phyloP scores from a whole-genome alignment of 139 green algal species.

The Ettlia oleoabundans region DNA sequence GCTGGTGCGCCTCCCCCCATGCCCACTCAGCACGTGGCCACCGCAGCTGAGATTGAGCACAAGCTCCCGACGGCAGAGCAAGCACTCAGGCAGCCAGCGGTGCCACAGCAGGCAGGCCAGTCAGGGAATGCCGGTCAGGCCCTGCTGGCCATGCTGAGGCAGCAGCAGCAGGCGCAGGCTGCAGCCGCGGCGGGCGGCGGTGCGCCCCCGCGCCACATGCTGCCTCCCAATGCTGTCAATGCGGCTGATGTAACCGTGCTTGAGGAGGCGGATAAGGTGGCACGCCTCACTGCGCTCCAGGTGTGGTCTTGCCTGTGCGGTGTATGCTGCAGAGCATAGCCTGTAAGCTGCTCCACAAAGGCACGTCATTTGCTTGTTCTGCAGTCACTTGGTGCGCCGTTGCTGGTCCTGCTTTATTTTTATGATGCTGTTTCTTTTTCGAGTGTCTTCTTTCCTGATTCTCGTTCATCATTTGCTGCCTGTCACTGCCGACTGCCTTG shows the following conservation, averaged over 20 bases:
- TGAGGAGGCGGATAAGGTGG: constrained; percentile 26
- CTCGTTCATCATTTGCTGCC: too few species aligned
- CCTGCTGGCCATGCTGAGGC: constrained; percentile 27
- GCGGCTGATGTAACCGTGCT: neutral
- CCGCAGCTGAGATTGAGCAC: too few species aligned
- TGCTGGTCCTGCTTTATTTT: too few species aligned
- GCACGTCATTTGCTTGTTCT: neutral
- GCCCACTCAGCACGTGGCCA: too few species aligned
- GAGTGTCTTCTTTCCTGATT: too few species aligned
- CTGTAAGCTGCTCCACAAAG: neutral
- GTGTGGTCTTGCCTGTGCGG: neutral
- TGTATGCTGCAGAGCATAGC: too few species aligned
- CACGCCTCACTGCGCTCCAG: constrained; percentile 20
- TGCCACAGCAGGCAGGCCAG: neutral
- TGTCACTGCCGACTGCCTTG: too few species aligned
- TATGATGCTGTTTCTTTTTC: too few species aligned
- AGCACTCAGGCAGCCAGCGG: neutral
- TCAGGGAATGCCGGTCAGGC: constrained; percentile 11
- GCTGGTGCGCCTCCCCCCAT: neutral
- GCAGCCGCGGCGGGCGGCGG: neutral
- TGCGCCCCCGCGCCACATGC: neutral
- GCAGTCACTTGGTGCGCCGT: too few species aligned
- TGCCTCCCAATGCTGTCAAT: constrained; percentile 20
- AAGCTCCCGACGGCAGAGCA: neutral
- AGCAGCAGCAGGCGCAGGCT: constrained; percentile 21